Conservation (phyloP, 306 rosid genomes). For the Begonia loranthoides region DNA sequence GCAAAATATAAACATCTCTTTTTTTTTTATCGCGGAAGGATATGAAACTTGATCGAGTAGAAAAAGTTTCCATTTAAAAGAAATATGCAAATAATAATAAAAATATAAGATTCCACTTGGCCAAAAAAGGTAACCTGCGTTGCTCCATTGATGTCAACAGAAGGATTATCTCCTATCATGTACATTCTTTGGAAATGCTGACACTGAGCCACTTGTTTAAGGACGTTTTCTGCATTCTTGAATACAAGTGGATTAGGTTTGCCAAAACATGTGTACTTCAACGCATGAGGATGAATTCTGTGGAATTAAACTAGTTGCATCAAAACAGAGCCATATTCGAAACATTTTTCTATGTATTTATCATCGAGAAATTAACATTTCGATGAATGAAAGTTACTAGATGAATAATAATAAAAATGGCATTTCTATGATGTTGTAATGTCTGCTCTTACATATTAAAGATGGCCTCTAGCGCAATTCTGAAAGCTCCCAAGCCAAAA, state of each 20-base stretch:
- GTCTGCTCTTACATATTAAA: constrained; percentile 48
- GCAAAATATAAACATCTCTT: background rate
- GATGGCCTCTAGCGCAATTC: constrained; percentile 81
- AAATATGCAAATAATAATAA: no score
- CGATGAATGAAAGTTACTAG: no score
- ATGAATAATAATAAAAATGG: background rate
- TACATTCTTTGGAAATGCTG: constrained; percentile 45
- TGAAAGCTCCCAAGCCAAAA: constrained; percentile 95
- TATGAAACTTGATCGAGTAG: background rate
- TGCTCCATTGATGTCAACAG: constrained; percentile 78
- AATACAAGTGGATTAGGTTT: constrained; percentile 80
- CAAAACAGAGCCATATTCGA: background rate
- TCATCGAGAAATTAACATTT: no score
- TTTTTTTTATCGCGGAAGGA: background rate
- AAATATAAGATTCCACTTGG: background rate
- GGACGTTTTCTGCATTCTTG: constrained; percentile 63
- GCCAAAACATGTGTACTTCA: constrained; percentile 61
- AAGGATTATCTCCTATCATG: constrained; percentile 94
- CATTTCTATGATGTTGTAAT: background rate
- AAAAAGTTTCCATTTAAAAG: no score
- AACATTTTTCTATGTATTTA: no score
- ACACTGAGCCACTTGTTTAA: constrained; percentile 23
- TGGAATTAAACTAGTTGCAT: constrained; percentile 2
- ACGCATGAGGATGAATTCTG: constrained; percentile 49
- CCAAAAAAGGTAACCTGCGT: constrained; percentile 35